Conservation (phyloP, 345 rosid genomes). For the Lenwebbia sp. region DNA sequence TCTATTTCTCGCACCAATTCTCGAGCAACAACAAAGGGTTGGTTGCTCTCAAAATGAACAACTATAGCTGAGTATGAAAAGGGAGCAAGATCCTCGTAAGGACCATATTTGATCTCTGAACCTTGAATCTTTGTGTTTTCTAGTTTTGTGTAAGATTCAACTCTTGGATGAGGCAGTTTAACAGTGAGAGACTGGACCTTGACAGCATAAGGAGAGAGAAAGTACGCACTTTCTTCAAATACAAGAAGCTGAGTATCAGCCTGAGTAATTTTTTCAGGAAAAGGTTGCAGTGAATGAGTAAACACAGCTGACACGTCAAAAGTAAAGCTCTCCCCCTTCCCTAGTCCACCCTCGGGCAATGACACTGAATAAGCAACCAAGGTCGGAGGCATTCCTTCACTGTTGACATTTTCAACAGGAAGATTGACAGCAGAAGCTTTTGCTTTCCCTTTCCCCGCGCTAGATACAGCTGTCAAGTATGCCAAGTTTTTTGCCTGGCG, state of each 20-base stretch:
- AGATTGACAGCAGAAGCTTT: conserved; percentile 35
- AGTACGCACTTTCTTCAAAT: conserved; percentile 67
- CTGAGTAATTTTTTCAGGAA: conserved; percentile 85
- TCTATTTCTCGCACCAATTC: conserved; percentile 83
- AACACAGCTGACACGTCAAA: conserved; percentile 55
- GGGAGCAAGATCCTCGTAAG: conserved; percentile 56
- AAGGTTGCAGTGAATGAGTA: conserved; percentile 49
- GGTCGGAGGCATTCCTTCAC: conserved; percentile 48
- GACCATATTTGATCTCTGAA: conserved; percentile 86
- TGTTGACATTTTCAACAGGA: conserved; percentile 25
- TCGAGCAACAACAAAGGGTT: conserved; percentile 69
- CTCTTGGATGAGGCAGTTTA: conserved; percentile 61
- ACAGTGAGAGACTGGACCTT: conserved; percentile 62
- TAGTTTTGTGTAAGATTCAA: conserved; percentile 68
- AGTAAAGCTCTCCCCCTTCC: conserved; percentile 48
- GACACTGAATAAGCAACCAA: conserved; percentile 46
- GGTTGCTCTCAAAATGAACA: conserved; percentile 81
- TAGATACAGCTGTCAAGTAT: conserved; percentile 35
- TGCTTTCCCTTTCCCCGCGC: conserved; percentile 62
- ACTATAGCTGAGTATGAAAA: conserved; percentile 59
- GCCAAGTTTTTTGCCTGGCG: conserved; percentile 58
- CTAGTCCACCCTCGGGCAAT: conserved; percentile 42
- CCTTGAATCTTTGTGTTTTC: conserved; percentile 59
- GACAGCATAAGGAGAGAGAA: conserved; percentile 64
- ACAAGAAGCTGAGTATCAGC: conserved; percentile 81